Evolutionary conservation across 192 early-diverging fungal genomes (phyloP).

Genomic region (Coemansia reversa): DNA sequence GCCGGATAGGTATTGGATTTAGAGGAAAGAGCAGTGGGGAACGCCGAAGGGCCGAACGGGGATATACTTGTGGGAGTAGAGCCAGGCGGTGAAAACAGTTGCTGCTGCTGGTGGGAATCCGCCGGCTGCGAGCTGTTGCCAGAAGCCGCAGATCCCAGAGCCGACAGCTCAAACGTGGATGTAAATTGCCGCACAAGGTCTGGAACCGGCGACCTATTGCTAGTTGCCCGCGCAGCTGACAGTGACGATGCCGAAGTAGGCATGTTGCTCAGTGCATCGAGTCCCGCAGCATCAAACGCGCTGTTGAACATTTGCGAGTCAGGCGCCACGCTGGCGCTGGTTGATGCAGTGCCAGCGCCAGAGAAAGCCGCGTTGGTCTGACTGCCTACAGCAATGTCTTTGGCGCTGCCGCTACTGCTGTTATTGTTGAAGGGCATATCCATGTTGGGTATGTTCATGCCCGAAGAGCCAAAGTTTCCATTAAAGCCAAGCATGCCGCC

Average conservation of each 20-base stretch:
- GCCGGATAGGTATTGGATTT: conserved; percentile 17
- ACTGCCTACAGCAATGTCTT: background rate
- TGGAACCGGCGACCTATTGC: conserved; percentile 28
- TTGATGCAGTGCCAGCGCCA: background rate
- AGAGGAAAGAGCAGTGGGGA: conserved; percentile 26
- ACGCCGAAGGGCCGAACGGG: conserved; percentile 21
- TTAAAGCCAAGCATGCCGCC: conserved; percentile 55
- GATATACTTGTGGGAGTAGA: conserved; percentile 24
- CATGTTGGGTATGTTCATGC: conserved; percentile 41
- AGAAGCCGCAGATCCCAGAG: conserved; percentile 3
- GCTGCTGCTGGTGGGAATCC: conserved; percentile 17
- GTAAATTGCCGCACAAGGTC: conserved; percentile 49
- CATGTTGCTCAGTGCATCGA: conserved; percentile 46
- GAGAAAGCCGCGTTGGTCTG: background rate
- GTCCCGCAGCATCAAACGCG: conserved; percentile 50
- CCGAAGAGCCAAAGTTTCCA: conserved; percentile 49
- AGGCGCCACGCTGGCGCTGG: conserved; percentile 3
- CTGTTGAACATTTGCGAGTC: conserved; percentile 51
- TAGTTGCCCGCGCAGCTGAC: conserved; percentile 11
- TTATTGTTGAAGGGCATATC: conserved; percentile 5
- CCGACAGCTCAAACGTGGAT: conserved; percentile 41
- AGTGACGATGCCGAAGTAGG: conserved; percentile 16
- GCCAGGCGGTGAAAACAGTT: conserved; percentile 4
- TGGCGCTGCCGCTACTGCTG: background rate
- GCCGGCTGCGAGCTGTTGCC: conserved; percentile 19